Evolutionary conservation across 768 basidiomycete species (phyloP).

Genomic region (Trichaptum fuscoviolaceum): DNA sequence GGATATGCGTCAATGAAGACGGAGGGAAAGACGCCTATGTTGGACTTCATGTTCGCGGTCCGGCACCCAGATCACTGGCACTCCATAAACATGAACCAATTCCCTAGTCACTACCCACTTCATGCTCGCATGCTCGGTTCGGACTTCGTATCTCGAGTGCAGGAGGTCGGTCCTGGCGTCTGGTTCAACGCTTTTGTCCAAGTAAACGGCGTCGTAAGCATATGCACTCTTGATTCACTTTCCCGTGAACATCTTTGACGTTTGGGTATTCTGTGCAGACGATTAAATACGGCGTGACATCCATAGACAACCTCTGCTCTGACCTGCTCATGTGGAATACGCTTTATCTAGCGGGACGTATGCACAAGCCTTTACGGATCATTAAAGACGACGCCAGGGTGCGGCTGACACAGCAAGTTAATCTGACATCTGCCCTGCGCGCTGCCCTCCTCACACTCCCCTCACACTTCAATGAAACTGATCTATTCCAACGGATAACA

Average conservation of each 20-base stretch:
- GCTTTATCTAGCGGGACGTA: slow-evolving; percentile 89
- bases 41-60: slow-evolving; percentile 96
- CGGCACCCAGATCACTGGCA: slow-evolving; percentile 93
- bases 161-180: slow-evolving; percentile 76
- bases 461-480: slow-evolving; percentile 69
- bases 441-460: slow-evolving; percentile 88
- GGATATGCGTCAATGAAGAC: slow-evolving; percentile 44
- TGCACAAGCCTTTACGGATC: slow-evolving; percentile 96
- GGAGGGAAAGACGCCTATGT: slow-evolving; percentile 76
- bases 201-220: slow-evolving; percentile 74
- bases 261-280: slow-evolving; percentile 39
- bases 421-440: slow-evolving; percentile 85
- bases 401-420: slow-evolving; percentile 87
- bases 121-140: slow-evolving; percentile 83
- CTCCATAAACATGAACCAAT: slow-evolving; percentile 89
- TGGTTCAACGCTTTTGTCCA: slow-evolving; percentile 96
- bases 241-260: not conserved
- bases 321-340: slow-evolving; percentile 92
- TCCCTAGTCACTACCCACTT: slow-evolving; percentile 87
- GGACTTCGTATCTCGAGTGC: slow-evolving; percentile 71
- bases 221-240: slow-evolving; percentile 17
- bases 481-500: slow-evolving; percentile 83
- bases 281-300: slow-evolving; percentile 96
- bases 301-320: slow-evolving; percentile 80
- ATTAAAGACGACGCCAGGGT: slow-evolving; percentile 92